Base-by-base conservation (phyloP, 768 basidiomycete genomes). In the Tephrocybe sp. region DNA sequence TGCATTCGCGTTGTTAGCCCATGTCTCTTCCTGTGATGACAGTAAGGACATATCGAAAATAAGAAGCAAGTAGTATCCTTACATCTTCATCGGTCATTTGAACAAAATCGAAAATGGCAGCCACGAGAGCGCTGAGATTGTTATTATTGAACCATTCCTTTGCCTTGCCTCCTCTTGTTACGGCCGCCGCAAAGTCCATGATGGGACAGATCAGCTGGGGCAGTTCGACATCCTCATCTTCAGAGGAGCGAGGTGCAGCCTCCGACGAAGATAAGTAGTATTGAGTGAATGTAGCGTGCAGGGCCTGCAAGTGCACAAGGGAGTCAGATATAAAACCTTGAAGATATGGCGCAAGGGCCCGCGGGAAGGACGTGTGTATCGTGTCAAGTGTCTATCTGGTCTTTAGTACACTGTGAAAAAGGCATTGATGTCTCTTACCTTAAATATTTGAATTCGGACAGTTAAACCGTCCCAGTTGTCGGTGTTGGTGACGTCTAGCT, bases 51-150 rank as follows among this genome's bases (percentile, higher is more conserved):
- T 24, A 31, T 41, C 41, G 53, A 49, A 26, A 44, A 46, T 25
- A 28, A 40, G 9, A 56, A 22, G 13, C 15, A 32, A 19, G 49
- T 18, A 5, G n/a, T n/a, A 18, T 6, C 69, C 84, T 52, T 62
- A 93, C 94, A 62, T 98, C 91, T 50, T 96, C 92, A 13, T 81
- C 76, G 0, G 93, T 93, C 78, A 99, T 95, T 63, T 94, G 92
- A 12, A 82, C 75, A 66, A 86, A 90, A 18, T 74, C 78, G 52
- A 95, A 80, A 2, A 89, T 71, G 3, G 73, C 70, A 15, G 71
- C 65, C 22, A 89, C 67, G 31, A 91, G 63, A 6, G 72, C 64
- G 2, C 67, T 62, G 36, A 87, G 66, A 48, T 83, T 83, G 15
- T 70, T 64, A 15, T 67, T 63, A 12, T 72, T 71, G 42, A 93